Percentiles rank a stretch among this genome's conserved stretches.
These are phyloP conservation scores for Candida glaebosa DNA, from an alignment of 805 yeast species.

Conservation along the genomic window DNA sequence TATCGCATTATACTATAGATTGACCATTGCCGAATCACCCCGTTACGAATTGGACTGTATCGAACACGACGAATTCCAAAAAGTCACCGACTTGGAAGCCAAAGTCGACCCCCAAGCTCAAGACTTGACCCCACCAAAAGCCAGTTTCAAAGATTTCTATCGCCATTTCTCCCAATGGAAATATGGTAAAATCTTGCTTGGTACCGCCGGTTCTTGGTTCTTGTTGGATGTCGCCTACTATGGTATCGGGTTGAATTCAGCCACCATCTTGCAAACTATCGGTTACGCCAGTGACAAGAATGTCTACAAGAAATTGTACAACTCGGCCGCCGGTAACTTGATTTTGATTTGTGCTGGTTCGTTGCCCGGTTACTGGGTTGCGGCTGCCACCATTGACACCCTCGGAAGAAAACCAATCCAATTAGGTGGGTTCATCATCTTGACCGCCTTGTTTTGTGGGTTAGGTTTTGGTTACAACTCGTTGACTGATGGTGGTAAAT, in stretches of 20 bases:
- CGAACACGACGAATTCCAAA: slow-evolving; percentile 52
- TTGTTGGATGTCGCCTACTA: slow-evolving; percentile 86
- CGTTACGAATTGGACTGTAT: slow-evolving; percentile 80
- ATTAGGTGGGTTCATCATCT: slow-evolving; percentile 65
- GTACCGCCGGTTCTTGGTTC: slow-evolving; percentile 93
- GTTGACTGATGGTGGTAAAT: slow-evolving; percentile 64
- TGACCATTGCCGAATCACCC: slow-evolving; percentile 93
- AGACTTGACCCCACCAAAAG: slow-evolving; percentile 65
- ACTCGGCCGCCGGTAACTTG: slow-evolving; percentile 87
- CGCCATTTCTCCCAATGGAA: slow-evolving; percentile 81
- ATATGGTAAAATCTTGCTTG: slow-evolving; percentile 76
- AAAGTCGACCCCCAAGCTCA: slow-evolving; percentile 35
- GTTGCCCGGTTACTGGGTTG: slow-evolving; percentile 88
- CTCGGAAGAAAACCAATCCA: slow-evolving; percentile 86
- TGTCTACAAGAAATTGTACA: slow-evolving; percentile 66
- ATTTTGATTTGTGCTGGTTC: slow-evolving; percentile 93
- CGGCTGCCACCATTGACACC: slow-evolving; percentile 75
- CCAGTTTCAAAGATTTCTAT: slow-evolving; percentile 71
- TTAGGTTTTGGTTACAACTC: slow-evolving; percentile 84
- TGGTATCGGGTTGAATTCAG: slow-evolving; percentile 82
- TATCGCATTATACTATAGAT: slow-evolving; percentile 82
- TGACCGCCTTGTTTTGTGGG: slow-evolving; percentile 70
- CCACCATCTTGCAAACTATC: slow-evolving; percentile 74
- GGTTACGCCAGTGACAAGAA: slow-evolving; percentile 75
- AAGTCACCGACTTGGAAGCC: slow-evolving; percentile 50